Conservation (phyloP, 768 basidiomycete species). For the Psilocybe cyanescens region DNA sequence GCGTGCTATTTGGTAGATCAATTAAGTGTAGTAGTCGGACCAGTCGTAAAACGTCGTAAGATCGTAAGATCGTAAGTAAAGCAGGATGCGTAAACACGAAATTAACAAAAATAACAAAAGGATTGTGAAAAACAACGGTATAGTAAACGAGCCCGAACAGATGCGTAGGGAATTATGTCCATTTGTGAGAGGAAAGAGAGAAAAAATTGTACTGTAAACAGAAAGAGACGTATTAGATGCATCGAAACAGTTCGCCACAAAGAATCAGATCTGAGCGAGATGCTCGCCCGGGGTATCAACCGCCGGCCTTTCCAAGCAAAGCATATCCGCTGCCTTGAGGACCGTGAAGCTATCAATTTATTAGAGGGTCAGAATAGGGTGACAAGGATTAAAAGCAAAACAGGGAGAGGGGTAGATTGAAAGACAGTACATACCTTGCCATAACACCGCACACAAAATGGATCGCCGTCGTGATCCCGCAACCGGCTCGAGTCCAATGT, state of each 20-base stretch:
- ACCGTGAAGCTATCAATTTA: constrained; percentile 59
- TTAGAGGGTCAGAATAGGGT: background rate
- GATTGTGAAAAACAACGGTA: too few species aligned
- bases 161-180: too few species aligned
- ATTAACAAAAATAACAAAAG: background rate
- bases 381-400: background rate
- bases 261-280: background rate
- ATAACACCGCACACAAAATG: constrained; percentile 75
- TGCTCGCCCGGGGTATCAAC: constrained; percentile 13
- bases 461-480: constrained; percentile 76
- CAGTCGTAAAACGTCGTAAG: background rate
- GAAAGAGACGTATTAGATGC: background rate
- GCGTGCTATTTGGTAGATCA: too few species aligned
- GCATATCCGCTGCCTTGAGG: constrained; percentile 79
- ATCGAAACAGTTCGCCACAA: background rate
- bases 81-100: background rate
- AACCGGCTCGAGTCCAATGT: constrained; percentile 72
- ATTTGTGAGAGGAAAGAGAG: too few species aligned
- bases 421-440: constrained; percentile 50
- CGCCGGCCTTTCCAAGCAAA: constrained; percentile 43
- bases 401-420: background rate
- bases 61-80: constrained; percentile 8
- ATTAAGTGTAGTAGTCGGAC: too few species aligned
- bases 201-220: too few species aligned
- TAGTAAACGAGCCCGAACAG: too few species aligned